Base-by-base conservation (phyloP, 768 basidiomycete genomes). In the Tulasnella calospora region DNA sequence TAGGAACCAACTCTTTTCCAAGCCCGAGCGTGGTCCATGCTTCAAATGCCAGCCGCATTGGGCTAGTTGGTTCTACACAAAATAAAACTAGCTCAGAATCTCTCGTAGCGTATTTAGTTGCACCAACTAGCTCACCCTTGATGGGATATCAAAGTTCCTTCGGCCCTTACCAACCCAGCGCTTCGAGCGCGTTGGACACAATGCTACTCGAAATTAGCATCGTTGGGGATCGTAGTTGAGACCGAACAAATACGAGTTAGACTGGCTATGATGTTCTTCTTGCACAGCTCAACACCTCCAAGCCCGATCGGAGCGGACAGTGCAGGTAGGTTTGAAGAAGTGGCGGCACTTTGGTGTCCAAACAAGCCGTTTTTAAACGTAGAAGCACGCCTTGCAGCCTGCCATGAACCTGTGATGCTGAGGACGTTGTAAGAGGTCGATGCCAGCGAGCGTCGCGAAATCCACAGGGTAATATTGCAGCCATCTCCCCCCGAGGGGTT, bases 41-140 rank as follows among this genome's bases (percentile, higher is more conserved):
- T 86, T 87, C 87, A 88, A 35, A 88, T 86, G 6, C 88, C 88
- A 19, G 87, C 87, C 0, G 86, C 86, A 80, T 85, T 81, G 9
- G 83, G 84, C 85, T 86, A 88, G 80, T 87, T 86, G 17, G 86
- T 84, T 13, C 87, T 87, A 77, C 78, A 36, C 41, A 47, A 30
- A 8, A n/a, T 55, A 30, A 38, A 21, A 36, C 69, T 23, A 55
- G 30, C 27, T 9, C 30, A 6, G 12, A 55, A 10, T 57, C 74
- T 6, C 71, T 40, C 19, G 1, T 12, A 72, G 5, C 9, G 7
- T 23, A 21, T 23, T 5, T 21, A 6, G 17, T 33, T n/a, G 38
- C 30, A 7, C 12, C 30, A 3, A 71, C 10, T 15, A n/a, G 79
- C 83, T 19, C 55, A 87, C 87, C 87, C 87, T 83, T 88, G 87